Evolutionary conservation across 257 asterid species (phyloP).

Genomic region (Jacaranda mimosifolia): DNA sequence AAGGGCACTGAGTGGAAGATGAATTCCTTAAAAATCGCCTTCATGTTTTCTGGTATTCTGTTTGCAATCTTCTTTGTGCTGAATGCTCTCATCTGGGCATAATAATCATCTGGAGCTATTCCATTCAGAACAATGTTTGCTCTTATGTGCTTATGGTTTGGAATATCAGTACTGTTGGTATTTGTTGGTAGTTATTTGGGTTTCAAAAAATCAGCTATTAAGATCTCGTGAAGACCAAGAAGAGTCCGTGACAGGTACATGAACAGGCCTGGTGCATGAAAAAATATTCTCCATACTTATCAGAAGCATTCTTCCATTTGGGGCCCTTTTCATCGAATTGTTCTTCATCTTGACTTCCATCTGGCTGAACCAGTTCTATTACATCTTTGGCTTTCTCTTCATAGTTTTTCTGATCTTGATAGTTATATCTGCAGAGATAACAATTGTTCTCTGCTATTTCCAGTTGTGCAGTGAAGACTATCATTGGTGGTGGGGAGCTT

Average conservation of each 20-base stretch:
- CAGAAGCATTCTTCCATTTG: slow-evolving; percentile 91
- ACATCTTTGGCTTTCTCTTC: slow-evolving; percentile 91
- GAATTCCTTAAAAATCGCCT: slow-evolving; percentile 80
- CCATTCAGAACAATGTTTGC: slow-evolving; percentile 91
- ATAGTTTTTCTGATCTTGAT: slow-evolving; percentile 81
- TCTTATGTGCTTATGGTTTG: slow-evolving; percentile 87
- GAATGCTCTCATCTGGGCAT: slow-evolving; percentile 86
- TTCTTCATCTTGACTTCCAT: slow-evolving; percentile 93
- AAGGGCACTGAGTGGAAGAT: slow-evolving; percentile 89
- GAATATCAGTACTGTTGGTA: slow-evolving; percentile 84
- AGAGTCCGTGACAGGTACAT: slow-evolving; percentile 84
- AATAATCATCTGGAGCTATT: slow-evolving; percentile 88
- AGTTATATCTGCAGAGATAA: slow-evolving; percentile 82
- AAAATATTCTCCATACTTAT: slow-evolving; percentile 73
- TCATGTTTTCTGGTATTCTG: slow-evolving; percentile 88
- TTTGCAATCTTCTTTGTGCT: slow-evolving; percentile 74
- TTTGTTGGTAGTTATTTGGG: slow-evolving; percentile 90
- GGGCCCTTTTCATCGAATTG: slow-evolving; percentile 90
- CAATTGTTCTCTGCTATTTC: slow-evolving; percentile 91
- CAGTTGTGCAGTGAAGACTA: slow-evolving; percentile 94
- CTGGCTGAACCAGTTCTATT: slow-evolving; percentile 94
- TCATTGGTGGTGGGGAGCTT: slow-evolving; percentile 98
- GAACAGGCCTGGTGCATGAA: slow-evolving; percentile 96
- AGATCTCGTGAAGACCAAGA: slow-evolving; percentile 88
- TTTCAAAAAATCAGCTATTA: slow-evolving; percentile 70